Base-by-base conservation (phyloP, 257 asterid species). In the Scutellaria minor region DNA sequence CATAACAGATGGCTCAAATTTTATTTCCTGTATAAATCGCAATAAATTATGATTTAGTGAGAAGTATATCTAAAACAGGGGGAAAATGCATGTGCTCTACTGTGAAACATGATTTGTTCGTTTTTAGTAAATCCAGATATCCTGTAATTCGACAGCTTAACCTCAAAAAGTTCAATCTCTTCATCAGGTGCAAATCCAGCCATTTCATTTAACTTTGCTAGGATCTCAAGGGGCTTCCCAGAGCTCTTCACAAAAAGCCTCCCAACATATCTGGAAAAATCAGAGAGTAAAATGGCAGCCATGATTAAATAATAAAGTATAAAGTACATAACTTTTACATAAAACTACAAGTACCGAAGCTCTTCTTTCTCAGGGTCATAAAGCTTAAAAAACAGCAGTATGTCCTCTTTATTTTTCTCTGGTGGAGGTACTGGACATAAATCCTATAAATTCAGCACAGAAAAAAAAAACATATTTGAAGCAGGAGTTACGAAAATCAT, bases 81-180 rank as follows among this genome's bases (percentile, higher is more conserved):
- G 50, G 5, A 31, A 40, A 56, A 47, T n/a, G 6, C 35, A 44
- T 9, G 59, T 56, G 66, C 12, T 20, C 44, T 50, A 39, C 14
- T 37, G 51, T 65, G 48, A 22, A 24, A 68, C 63, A 51, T 52
- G 72, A 18, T 5, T n/a, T 31, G 48, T 9, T 5, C 27, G 5
- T 24, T 24, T 45, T 12, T 20, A 46, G n/a, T 37, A 37, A 53
- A 6, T 68, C 41, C n/a, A 27, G 57, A 37, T 22, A 45, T n/a
- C 42, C 64, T 68, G 64, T 37, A 31, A 57, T 39, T 62, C 50
- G 47, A 51, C 40, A 72, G 70, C 74, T 83, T 69, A 73, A 95
- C 99, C 99, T 95, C 99, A 79, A 82, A 95, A 71, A 95, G 86
- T 62, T 92, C 98, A 74, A 95, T 85, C 73, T 95, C 97, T 82